These are phyloP conservation scores for Barnettozyma hawaiiensis DNA, from an alignment of 1,139 yeast species.

Conservation along the genomic window DNA sequence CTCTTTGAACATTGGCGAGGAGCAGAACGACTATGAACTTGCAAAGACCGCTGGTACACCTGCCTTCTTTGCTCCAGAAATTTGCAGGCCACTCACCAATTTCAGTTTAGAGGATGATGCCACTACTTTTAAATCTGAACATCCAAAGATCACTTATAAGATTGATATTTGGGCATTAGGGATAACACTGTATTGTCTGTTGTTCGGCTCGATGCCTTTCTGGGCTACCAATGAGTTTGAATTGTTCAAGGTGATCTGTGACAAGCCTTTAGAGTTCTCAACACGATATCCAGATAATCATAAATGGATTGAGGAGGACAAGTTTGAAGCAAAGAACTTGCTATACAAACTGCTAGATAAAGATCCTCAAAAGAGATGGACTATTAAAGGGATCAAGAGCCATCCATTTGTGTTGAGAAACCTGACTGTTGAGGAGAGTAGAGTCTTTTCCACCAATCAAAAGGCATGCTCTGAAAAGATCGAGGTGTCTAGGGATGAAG, in stretches of 20 bases:
- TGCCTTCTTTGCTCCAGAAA: constrained; percentile 77
- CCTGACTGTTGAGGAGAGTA: constrained; percentile 40
- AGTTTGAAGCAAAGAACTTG: constrained; percentile 61
- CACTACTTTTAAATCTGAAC: constrained; percentile 23
- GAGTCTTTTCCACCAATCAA: constrained; percentile 28
- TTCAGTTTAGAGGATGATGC: constrained; percentile 7
- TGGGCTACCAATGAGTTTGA: constrained; percentile 85
- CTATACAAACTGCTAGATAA: constrained; percentile 60
- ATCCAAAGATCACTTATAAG: constrained; percentile 29
- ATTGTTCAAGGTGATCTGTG: constrained; percentile 76
- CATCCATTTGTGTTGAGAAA: constrained; percentile 76
- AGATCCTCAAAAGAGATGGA: constrained; percentile 63
- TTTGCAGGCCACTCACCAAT: constrained; percentile 38
- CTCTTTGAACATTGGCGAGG: constrained; percentile 46
- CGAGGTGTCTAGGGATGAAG: constrained; percentile 62
- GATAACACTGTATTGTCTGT: constrained; percentile 79
- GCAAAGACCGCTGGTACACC: constrained; percentile 93
- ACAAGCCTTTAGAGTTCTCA: constrained; percentile 60
- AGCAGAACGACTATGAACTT: constrained; percentile 68
- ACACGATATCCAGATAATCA: constrained; percentile 33
- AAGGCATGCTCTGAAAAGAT: constrained; percentile 33
- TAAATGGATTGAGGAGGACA: constrained; percentile 40
- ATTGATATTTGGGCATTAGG: constrained; percentile 82
- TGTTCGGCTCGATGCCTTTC: constrained; percentile 88
- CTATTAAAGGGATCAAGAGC: constrained; percentile 64